These are phyloP conservation scores for Botrytis squamosa DNA, from an alignment of 2,329 filamentous ascomycete genomes.

Conservation along the genomic window DNA sequence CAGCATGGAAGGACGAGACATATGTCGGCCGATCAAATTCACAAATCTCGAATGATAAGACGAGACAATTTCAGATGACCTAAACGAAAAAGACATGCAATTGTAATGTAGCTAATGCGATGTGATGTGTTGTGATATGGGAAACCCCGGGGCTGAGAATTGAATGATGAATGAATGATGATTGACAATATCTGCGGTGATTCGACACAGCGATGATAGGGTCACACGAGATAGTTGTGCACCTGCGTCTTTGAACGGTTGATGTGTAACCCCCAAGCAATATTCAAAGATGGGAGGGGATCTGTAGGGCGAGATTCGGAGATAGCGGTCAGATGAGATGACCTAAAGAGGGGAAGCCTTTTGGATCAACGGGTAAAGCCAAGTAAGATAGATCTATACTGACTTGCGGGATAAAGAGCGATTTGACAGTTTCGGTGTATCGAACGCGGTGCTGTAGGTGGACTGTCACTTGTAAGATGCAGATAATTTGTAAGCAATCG, in stretches of 20 bases:
- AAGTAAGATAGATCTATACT: not conserved
- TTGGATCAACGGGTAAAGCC: not conserved
- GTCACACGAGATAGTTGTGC: not conserved
- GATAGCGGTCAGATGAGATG: conserved; percentile 8
- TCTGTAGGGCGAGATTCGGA: not conserved
- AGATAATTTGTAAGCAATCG: not conserved
- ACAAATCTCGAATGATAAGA: conserved; percentile 3
- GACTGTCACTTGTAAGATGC: not conserved
- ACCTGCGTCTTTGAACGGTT: not conserved
- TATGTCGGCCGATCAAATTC: conserved; percentile 9
- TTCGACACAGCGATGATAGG: not conserved
- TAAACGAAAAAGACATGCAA: not conserved
- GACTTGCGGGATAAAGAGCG: not conserved
- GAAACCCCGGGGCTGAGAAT: not conserved
- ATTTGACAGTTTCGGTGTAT: not conserved
- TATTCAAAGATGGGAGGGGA: not conserved
- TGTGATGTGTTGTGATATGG: not conserved
- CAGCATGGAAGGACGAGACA: conserved; percentile 2
- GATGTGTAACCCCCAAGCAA: not conserved
- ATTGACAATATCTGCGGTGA: conserved; percentile 1
- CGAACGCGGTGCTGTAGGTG: not conserved
- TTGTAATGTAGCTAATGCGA: conserved; percentile 6
- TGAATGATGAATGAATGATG: not conserved
- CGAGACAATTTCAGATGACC: conserved; percentile 3
- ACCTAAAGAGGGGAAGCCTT: not conserved